These are phyloP conservation scores for Anaeramoeba ignava DNA, from an alignment of 78 protist genomes.

Conservation along the genomic window DNA sequence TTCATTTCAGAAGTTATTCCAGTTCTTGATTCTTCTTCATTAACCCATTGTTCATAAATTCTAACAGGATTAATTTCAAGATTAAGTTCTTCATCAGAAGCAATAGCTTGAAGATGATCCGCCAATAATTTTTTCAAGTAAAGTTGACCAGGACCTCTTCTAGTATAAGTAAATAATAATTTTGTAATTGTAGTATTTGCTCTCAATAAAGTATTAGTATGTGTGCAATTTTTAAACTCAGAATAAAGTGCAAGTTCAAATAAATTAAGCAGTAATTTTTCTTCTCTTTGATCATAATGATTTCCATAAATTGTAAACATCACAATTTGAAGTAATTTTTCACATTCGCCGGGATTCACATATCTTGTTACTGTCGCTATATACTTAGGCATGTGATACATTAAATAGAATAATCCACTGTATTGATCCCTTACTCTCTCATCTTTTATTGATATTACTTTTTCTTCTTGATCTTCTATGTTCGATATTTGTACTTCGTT, in stretches of 20 bases:
- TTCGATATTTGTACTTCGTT: no score
- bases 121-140: slow-evolving; percentile 18
- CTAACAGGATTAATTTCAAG: slow-evolving; percentile 14
- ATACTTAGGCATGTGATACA: no score
- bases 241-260: slow-evolving; percentile 28
- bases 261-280: no score
- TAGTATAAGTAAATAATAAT: slow-evolving; percentile 56
- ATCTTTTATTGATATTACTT: no score
- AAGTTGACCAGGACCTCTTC: slow-evolving; percentile 57
- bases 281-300: no score
- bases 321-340: no score
- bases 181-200: slow-evolving; percentile 59
- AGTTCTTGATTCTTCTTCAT: neutral
- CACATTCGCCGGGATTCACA: no score
- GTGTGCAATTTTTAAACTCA: slow-evolving; percentile 35
- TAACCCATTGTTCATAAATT: neutral
- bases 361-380: no score
- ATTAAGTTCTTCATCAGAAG: neutral
- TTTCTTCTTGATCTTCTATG: no score
- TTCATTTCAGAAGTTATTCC: neutral
- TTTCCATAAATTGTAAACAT: no score
- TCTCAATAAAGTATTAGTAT: slow-evolving; percentile 31
- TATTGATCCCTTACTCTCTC: no score
- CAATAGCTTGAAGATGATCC: neutral
- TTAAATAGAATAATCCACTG: no score